A percentile compares a stretch with the other conserved stretches of the same genome.
Conservation (phyloP, 2,329 filamentous ascomycete genomes). For the Verticillium zaregamsianum region DNA sequence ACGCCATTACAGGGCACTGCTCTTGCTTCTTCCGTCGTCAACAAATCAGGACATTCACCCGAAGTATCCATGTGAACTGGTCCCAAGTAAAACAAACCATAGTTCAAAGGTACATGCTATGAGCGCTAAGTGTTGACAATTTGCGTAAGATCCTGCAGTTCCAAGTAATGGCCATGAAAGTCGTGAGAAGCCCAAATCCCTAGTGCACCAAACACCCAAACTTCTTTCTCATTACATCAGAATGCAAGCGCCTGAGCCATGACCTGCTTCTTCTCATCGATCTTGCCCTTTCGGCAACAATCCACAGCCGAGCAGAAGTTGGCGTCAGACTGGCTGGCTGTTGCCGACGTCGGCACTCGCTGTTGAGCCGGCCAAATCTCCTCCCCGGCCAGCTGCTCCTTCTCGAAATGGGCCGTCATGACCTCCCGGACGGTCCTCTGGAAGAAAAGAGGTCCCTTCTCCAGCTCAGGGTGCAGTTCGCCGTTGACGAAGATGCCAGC, state of each 20-base stretch:
- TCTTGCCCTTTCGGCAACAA: constrained; percentile 20
- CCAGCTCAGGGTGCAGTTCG: constrained; percentile 56
- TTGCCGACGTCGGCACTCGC: constrained; percentile 21
- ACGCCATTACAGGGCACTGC: no score
- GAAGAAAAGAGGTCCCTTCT: constrained; percentile 54
- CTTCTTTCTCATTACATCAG: background rate
- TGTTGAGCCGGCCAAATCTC: constrained; percentile 51
- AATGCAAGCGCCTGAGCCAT: constrained; percentile 18
- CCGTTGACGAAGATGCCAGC: constrained; percentile 59
- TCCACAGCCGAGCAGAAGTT: constrained; percentile 30
- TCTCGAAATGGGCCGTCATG: constrained; percentile 40
- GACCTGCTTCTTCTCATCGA: constrained; percentile 7
- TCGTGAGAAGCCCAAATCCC: background rate
- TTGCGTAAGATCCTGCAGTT: background rate
- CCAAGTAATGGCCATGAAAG: background rate
- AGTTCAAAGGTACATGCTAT: background rate
- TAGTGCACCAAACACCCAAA: background rate
- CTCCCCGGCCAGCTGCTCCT: constrained; percentile 36
- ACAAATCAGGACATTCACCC: no score
- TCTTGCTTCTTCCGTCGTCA: no score
- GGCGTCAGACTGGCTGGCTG: constrained; percentile 20
- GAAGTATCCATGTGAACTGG: background rate
- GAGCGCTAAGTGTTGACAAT: background rate
- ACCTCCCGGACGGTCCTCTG: constrained; percentile 45
- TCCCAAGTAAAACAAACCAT: background rate